A percentile compares a stretch with the other conserved stretches of the same genome.
Evolutionary conservation across 345 rosid genomes (phyloP).

Genomic region (Populus davidiana): DNA sequence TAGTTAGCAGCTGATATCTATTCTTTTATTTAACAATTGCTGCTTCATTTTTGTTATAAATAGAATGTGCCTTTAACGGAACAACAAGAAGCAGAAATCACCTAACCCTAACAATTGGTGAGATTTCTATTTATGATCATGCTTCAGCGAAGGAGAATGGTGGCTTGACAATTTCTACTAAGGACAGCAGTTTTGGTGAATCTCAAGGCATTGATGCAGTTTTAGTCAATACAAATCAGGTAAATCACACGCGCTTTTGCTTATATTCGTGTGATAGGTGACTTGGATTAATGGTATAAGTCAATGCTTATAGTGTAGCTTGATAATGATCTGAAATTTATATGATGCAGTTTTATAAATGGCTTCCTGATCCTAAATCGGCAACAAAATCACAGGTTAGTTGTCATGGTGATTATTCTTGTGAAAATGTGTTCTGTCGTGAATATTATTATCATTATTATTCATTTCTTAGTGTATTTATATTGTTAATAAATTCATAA

Average conservation of each 20-base stretch:
- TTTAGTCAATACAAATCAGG: conserved; percentile 85
- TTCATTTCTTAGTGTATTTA: too few relatives aligned
- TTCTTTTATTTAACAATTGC: not conserved
- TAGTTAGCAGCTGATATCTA: not conserved
- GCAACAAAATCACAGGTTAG: conserved; percentile 98
- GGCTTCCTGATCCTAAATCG: conserved; percentile 96
- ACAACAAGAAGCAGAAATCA: conserved; percentile 74
- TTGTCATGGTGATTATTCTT: conserved; percentile 21
- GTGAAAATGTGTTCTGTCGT: not conserved
- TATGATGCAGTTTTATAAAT: conserved; percentile 73
- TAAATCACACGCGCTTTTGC: not conserved
- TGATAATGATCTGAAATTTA: not conserved
- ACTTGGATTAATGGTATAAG: not conserved
- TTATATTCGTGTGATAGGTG: not conserved
- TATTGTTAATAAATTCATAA: too few relatives aligned
- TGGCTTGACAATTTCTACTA: conserved; percentile 48
- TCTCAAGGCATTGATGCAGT: conserved; percentile 69
- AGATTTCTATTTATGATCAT: conserved; percentile 35
- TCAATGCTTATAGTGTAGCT: not conserved
- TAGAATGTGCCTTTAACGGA: conserved; percentile 83
- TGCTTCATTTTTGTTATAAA: conserved; percentile 8
- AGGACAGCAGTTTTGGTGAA: conserved; percentile 44
- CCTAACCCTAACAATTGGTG: conserved; percentile 77
- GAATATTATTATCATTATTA: not conserved
- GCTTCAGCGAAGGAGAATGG: conserved; percentile 49